phyloP scores from a whole-genome alignment of 352 stramenopile genomes.

The Blastocystis sp. region DNA sequence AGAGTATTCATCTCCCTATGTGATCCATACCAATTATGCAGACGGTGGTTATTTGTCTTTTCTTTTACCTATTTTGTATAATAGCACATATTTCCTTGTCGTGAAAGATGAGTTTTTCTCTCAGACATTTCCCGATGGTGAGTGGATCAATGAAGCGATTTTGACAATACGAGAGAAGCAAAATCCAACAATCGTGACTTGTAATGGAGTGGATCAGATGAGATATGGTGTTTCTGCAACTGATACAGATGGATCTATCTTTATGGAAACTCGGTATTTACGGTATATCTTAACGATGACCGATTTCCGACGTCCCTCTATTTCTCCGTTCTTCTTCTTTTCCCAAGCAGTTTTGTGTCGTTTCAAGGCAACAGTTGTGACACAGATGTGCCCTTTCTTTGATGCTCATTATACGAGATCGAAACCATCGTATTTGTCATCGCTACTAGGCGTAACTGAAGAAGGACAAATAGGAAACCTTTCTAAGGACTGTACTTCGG shows the following conservation, averaged over 20 bases:
- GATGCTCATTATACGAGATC: background rate
- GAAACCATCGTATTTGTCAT: background rate
- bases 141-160: conserved; percentile 49
- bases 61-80: conserved; percentile 20
- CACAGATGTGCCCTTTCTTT: background rate
- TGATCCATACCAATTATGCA: conserved; percentile 8
- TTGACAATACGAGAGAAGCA: background rate
- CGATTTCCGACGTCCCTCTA: background rate
- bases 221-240: background rate
- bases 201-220: background rate
- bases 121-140: conserved; percentile 4
- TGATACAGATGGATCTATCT: conserved; percentile 1
- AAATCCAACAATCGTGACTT: background rate
- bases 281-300: conserved; percentile 34
- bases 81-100: conserved; percentile 25
- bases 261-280: conserved; percentile 6
- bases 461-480: background rate
- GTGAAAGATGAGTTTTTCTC: conserved; percentile 36
- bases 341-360: background rate
- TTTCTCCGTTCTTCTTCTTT: conserved; percentile 30
- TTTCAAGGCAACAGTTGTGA: background rate
- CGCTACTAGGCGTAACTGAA: background rate
- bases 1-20: background rate
- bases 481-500: background rate
- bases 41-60: conserved; percentile 26